Evolutionary conservation across 2,329 filamentous ascomycete genomes (phyloP).

Genomic region (Tolypocladium capitatum): DNA sequence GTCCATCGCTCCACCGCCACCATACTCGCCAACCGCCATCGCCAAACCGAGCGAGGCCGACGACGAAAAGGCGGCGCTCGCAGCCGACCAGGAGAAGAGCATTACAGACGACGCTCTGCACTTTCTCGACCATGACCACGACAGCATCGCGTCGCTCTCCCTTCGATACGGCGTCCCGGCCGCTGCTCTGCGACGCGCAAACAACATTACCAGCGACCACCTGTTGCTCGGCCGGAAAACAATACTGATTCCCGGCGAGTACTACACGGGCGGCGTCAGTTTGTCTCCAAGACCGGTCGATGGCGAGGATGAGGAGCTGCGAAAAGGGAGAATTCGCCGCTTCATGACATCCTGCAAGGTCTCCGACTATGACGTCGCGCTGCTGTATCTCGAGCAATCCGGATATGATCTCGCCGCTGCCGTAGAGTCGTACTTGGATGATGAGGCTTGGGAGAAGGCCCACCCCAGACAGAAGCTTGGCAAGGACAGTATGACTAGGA

Average conservation of each 20-base stretch:
- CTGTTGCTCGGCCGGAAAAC: conserved; percentile 56
- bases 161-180: conserved; percentile 59
- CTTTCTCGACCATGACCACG: conserved; percentile 57
- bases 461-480: conserved; percentile 32
- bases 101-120: conserved; percentile 55
- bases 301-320: conserved; percentile 58
- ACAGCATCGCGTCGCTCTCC: conserved; percentile 55
- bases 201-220: conserved; percentile 60
- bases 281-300: conserved; percentile 60
- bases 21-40: conserved; percentile 10
- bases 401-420: conserved; percentile 54
- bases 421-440: conserved; percentile 50
- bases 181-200: conserved; percentile 47
- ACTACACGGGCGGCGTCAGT: conserved; percentile 53
- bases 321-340: conserved; percentile 56
- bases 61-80: conserved; percentile 12
- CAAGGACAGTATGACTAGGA: conserved; percentile 13
- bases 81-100: conserved; percentile 17
- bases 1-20: conserved; percentile 25
- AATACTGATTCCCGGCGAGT: conserved; percentile 56
- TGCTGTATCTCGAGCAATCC: conserved; percentile 60
- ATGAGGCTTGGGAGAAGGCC: conserved; percentile 62
- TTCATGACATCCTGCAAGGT: conserved; percentile 75
- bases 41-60: neutral
- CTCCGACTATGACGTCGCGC: conserved; percentile 60